Conservation (phyloP, 2,329 filamentous ascomycete genomes). For the Stagonosporopsis rhizophila region DNA sequence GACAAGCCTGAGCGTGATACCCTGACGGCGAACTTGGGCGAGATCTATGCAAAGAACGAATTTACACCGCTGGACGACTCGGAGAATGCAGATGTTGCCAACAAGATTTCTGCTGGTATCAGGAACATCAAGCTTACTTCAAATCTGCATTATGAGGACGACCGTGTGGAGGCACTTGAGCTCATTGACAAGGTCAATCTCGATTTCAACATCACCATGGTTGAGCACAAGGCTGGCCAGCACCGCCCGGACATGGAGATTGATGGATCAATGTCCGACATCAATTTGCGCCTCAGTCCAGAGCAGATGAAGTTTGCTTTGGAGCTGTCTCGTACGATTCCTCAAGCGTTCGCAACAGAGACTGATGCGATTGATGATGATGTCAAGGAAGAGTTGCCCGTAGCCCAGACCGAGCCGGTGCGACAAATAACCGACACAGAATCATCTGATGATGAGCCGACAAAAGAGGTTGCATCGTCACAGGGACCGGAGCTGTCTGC, state of each 20-base stretch:
- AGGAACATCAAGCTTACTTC: constrained; percentile 91
- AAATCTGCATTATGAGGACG: constrained; percentile 79
- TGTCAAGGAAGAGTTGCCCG: constrained; percentile 74
- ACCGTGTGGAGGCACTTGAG: constrained; percentile 82
- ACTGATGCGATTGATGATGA: constrained; percentile 72
- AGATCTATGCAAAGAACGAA: constrained; percentile 95
- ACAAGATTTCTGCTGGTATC: constrained; percentile 89
- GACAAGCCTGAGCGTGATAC: constrained; percentile 77
- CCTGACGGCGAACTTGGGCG: constrained; percentile 90
- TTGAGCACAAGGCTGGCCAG: constrained; percentile 78
- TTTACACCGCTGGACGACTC: constrained; percentile 86
- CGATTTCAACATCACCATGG: constrained; percentile 88
- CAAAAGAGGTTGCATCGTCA: constrained; percentile 58
- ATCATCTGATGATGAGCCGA: constrained; percentile 43
- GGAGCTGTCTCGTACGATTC: constrained; percentile 86
- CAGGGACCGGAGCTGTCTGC: constrained; percentile 72
- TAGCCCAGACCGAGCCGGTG: constrained; percentile 59
- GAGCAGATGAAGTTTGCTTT: constrained; percentile 89
- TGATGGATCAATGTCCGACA: constrained; percentile 88
- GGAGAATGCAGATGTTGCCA: constrained; percentile 75
- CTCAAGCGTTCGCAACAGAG: constrained; percentile 82
- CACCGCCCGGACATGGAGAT: constrained; percentile 91
- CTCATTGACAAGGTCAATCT: constrained; percentile 98
- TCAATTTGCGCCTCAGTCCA: constrained; percentile 88
- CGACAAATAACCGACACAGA: constrained; percentile 54